Percentiles rank a stretch among this genome's conserved stretches.
These are phyloP conservation scores for Glycyrrhiza uralensis DNA, from an alignment of 306 rosid genomes.

Conservation along the genomic window DNA sequence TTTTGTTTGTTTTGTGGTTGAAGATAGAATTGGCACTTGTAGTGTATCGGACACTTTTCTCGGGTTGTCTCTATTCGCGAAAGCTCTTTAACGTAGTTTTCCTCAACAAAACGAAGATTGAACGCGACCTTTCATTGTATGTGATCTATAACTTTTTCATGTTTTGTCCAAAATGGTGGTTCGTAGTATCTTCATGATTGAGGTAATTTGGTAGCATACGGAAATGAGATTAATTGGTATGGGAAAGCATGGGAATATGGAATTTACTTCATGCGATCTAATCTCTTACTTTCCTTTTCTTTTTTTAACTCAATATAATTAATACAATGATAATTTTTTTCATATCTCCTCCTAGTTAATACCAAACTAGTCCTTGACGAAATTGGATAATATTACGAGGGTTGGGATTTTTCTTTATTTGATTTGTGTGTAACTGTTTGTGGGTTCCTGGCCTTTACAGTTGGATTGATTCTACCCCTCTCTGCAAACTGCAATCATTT, in stretches of 20 bases:
- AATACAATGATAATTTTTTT: background rate
- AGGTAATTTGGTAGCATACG: background rate
- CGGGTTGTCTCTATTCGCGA: slow-evolving; percentile 33
- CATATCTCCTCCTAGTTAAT: background rate
- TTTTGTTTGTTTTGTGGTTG: slow-evolving; percentile 24
- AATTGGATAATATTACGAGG: slow-evolving; percentile 25
- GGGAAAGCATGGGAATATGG: background rate
- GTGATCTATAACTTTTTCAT: slow-evolving; percentile 19
- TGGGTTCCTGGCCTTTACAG: slow-evolving; percentile 39
- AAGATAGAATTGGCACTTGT: slow-evolving; percentile 27
- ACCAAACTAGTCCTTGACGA: background rate
- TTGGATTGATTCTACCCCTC: slow-evolving; percentile 9
- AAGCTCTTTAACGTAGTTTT: slow-evolving; percentile 26
- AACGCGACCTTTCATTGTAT: slow-evolving; percentile 43
- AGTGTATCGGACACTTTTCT: slow-evolving; percentile 7
- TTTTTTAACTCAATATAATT: too few species aligned
- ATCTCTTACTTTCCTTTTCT: background rate
- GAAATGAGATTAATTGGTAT: background rate
- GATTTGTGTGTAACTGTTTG: slow-evolving; percentile 15
- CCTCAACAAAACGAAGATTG: slow-evolving; percentile 34
- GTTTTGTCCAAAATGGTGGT: slow-evolving; percentile 46
- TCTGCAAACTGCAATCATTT: slow-evolving; percentile 31
- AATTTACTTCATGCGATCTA: slow-evolving; percentile 12
- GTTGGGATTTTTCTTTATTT: slow-evolving; percentile 19
- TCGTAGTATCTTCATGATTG: slow-evolving; percentile 11